phyloP scores from a whole-genome alignment of 306 rosid species.

The Dalbergia cochinchinensis region DNA sequence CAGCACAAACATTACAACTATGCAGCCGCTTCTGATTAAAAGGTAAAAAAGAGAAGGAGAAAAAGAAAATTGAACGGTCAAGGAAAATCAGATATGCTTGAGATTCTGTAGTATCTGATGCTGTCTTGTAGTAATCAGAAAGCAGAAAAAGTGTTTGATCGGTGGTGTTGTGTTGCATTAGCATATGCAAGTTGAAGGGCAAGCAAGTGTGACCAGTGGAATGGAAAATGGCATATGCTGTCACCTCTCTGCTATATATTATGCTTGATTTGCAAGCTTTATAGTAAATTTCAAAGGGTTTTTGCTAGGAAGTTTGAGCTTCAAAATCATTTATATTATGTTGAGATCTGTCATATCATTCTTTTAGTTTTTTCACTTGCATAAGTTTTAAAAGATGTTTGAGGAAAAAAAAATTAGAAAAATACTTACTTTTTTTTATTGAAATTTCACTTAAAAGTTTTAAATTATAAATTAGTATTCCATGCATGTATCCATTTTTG shows the following conservation, averaged over 20 bases:
- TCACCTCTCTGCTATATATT: not conserved
- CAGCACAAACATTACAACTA: no score
- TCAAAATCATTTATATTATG: not conserved
- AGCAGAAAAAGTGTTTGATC: not conserved
- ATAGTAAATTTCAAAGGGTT: not conserved
- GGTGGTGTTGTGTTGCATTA: not conserved
- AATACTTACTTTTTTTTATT: no score
- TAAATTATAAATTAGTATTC: no score
- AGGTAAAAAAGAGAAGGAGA: not conserved
- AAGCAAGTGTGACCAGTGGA: not conserved
- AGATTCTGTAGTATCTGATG: slow-evolving; percentile 1
- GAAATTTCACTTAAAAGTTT: no score
- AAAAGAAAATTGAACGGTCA: not conserved
- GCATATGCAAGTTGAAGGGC: not conserved
- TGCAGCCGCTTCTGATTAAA: no score
- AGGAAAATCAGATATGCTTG: slow-evolving; percentile 10
- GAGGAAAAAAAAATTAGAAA: no score
- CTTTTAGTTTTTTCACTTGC: no score
- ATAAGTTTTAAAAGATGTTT: no score
- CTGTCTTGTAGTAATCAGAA: not conserved
- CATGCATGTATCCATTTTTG: no score
- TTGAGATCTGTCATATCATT: not conserved
- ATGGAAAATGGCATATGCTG: slow-evolving; percentile 9
- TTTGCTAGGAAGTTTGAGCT: not conserved
- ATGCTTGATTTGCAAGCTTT: not conserved